Evolutionary conservation across 345 rosid genomes (phyloP), one percentile per base, ranked within the genome.

Genomic region (Alliaria petiolata): DNA sequence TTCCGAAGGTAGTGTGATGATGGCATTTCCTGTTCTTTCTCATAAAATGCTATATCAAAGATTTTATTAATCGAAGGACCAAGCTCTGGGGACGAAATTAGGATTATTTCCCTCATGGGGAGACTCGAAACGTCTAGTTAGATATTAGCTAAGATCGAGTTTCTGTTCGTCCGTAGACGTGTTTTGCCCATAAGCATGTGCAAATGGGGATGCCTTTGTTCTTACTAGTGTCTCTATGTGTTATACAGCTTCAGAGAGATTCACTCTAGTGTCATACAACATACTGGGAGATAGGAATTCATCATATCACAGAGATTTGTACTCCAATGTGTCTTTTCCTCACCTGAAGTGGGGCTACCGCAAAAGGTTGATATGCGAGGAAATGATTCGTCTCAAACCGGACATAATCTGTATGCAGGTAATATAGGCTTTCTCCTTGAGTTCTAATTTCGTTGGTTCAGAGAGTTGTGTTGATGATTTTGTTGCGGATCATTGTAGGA

Each of bases 351-450:
- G 97, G 96, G 81, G 73, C 31, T 77, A 87, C 60, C 85, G 96
- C 49, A 87, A 85, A 83, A 76, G 79, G 83, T 74, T 81, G 38
- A 84, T 89, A 39, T 85, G 85, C 46, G 80, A 83, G 60, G 93
- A 91, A 56, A 76, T 91, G 17, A 61, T 80, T 43, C 82, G 78
- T 69, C 86, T 72, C 80, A 76, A 74, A 58, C 88, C 93, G 10
- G 96, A 91, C 68, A 79, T 89, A 13, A 85, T 89, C 42, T 91
- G 91, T 70, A 20, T 91, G 85, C 97, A 89, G 78, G 96, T 91
- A 62, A 67, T 64, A 65, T 67, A 35, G 16, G 34, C 35, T 42
- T 51, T 50, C 39, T 7, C 1, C 11, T 43, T 3, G 35, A 38
- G n/a, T 34, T 25, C 30, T 58, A 30, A 16, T 20, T 11, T 16